Evolutionary conservation across 192 early-diverging fungal genomes (phyloP).

Genomic region (Dissophora ornata): DNA sequence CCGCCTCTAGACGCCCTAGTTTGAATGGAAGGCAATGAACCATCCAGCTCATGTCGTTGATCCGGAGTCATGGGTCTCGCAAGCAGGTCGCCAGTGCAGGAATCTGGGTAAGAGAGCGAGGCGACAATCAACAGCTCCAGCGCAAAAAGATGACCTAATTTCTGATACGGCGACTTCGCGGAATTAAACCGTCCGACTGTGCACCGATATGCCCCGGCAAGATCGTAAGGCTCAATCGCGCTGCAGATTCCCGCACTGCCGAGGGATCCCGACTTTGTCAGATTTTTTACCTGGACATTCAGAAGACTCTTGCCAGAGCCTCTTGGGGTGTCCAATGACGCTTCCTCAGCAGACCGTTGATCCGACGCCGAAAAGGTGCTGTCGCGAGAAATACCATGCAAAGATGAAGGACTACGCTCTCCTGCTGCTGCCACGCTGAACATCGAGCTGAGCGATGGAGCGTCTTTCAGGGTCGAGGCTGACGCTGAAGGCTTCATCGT

Average conservation of each 20-base stretch:
- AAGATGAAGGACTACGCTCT: background rate
- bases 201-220: constrained; percentile 32
- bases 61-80: background rate
- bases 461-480: background rate
- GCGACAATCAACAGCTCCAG: constrained; percentile 53
- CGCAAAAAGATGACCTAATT: constrained; percentile 47
- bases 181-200: constrained; percentile 47
- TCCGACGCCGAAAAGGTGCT: background rate
- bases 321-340: background rate
- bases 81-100: background rate
- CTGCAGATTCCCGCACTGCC: background rate
- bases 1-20: too few relatives aligned
- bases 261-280: background rate
- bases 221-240: constrained; percentile 23
- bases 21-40: too few relatives aligned
- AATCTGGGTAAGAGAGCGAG: constrained; percentile 52
- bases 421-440: background rate
- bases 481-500: constrained; percentile 1
- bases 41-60: background rate
- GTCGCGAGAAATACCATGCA: background rate
- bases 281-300: constrained; percentile 5
- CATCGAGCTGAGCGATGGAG: constrained; percentile 1
- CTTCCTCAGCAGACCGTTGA: background rate
- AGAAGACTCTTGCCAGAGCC: constrained; percentile 14
- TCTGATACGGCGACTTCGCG: constrained; percentile 53